Conservation (phyloP, 2,329 filamentous ascomycete genomes). For the Proliferodiscus dingleyae region DNA sequence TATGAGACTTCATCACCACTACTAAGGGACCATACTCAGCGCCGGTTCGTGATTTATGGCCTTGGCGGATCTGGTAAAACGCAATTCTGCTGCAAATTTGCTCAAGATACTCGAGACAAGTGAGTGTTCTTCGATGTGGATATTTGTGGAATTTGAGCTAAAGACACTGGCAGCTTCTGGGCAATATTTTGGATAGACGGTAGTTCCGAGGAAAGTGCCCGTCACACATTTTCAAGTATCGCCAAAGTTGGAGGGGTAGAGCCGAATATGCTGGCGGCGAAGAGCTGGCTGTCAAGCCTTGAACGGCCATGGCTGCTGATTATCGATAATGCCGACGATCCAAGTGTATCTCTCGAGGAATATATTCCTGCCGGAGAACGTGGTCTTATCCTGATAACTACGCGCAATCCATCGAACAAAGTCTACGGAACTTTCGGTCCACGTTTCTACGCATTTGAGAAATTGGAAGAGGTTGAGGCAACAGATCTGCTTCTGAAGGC, state of each 20-base stretch:
- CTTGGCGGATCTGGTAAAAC: conserved; percentile 32
- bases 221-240: conserved; percentile 8
- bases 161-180: conserved; percentile 15
- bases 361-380: conserved; percentile 27
- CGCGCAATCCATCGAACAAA: conserved; percentile 27
- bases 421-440: conserved; percentile 4
- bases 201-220: conserved; percentile 7
- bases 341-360: conserved; percentile 22
- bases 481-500: conserved; percentile 14
- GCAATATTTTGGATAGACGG: conserved; percentile 21
- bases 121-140: not conserved
- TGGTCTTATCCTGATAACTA: conserved; percentile 37
- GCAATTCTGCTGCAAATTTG: conserved; percentile 20
- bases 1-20: no score
- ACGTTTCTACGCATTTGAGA: conserved; percentile 23
- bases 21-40: no score
- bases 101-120: conserved; percentile 6
- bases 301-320: conserved; percentile 33
- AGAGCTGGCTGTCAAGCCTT: conserved; percentile 19
- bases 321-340: conserved; percentile 40
- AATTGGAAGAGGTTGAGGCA: conserved; percentile 22
- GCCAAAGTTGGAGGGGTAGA: conserved; percentile 1
- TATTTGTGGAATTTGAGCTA: not conserved
- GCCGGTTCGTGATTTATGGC: conserved; percentile 21
- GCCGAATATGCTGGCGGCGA: conserved; percentile 4